These are phyloP conservation scores for Sugiyamaella boreocaroliniensis DNA, from an alignment of 805 yeast genomes.

Conservation along the genomic window DNA sequence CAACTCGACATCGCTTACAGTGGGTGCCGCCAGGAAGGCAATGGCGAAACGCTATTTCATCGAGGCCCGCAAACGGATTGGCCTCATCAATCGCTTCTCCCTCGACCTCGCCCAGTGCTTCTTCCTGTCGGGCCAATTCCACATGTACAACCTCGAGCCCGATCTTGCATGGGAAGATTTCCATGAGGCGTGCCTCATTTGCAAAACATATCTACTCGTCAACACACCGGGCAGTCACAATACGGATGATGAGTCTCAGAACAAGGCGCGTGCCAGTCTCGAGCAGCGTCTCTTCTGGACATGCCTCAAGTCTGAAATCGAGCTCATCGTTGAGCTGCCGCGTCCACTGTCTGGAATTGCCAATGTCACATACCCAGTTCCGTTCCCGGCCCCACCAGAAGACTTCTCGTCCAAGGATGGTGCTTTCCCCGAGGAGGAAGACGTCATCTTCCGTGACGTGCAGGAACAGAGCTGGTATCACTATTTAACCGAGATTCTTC, in stretches of 20 bases:
- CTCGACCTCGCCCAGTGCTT: slow-evolving; percentile 14
- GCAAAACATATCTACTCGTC: slow-evolving; percentile 9
- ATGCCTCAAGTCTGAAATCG: slow-evolving; percentile 15
- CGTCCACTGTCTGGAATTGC: slow-evolving; percentile 14
- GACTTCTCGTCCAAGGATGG: slow-evolving; percentile 9
- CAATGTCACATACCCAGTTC: slow-evolving; percentile 14
- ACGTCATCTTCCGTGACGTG: slow-evolving; percentile 6
- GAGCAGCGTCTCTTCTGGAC: slow-evolving; percentile 18
- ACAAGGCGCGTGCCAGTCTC: slow-evolving; percentile 8
- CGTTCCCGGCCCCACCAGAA: slow-evolving; percentile 16
- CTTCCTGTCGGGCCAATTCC: slow-evolving; percentile 13
- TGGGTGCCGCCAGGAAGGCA: slow-evolving; percentile 4
- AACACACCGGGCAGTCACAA: neutral
- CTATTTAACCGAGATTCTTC: slow-evolving; percentile 14
- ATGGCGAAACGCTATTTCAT: slow-evolving; percentile 13
- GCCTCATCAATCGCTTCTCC: slow-evolving; percentile 9
- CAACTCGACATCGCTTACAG: slow-evolving; percentile 6
- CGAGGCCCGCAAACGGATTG: slow-evolving; percentile 16
- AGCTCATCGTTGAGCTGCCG: slow-evolving; percentile 12
- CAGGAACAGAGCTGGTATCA: slow-evolving; percentile 17
- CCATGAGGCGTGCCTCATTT: slow-evolving; percentile 15
- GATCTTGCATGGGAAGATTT: slow-evolving; percentile 15
- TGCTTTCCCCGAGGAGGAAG: slow-evolving; percentile 10
- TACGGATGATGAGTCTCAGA: neutral
- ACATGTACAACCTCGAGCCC: slow-evolving; percentile 16